These are phyloP conservation scores for Gentiana straminea DNA, from an alignment of 257 asterid genomes.

Conservation along the genomic window DNA sequence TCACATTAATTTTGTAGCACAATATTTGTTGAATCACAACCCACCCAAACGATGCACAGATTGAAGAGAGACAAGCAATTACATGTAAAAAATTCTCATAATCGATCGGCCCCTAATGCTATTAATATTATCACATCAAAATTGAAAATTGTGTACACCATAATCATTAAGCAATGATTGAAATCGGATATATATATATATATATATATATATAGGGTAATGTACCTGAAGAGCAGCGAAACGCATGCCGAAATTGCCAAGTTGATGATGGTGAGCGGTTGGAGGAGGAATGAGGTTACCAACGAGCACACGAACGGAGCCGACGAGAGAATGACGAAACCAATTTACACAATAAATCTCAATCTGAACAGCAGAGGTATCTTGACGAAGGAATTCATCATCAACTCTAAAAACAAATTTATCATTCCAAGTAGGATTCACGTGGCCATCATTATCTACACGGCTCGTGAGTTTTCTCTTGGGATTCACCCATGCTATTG, in stretches of 20 bases:
- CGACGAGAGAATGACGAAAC: conserved; percentile 50
- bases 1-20: not conserved
- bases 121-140: too few species aligned
- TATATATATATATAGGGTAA: too few species aligned
- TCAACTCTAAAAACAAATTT: conserved; percentile 84
- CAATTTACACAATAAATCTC: conserved; percentile 46
- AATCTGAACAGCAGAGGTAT: conserved; percentile 67
- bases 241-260: conserved; percentile 46
- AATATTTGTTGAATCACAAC: too few species aligned
- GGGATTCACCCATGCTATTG: conserved; percentile 75
- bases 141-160: too few species aligned
- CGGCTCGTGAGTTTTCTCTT: conserved; percentile 51
- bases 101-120: too few species aligned
- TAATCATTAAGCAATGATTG: too few species aligned
- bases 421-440: conserved; percentile 83
- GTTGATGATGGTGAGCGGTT: conserved; percentile 14
- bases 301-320: conserved; percentile 72
- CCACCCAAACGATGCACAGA: too few species aligned
- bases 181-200: too few species aligned
- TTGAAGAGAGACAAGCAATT: too few species aligned
- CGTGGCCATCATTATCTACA: conserved; percentile 49
- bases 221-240: conserved; percentile 84
- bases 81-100: too few species aligned
- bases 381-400: conserved; percentile 60
- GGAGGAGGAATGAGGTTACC: conserved; percentile 73